A percentile compares a stretch with the other conserved stretches of the same genome.
These are phyloP conservation scores for Fusarium papillatum DNA, from an alignment of 2,329 filamentous ascomycete species.

Conservation along the genomic window DNA sequence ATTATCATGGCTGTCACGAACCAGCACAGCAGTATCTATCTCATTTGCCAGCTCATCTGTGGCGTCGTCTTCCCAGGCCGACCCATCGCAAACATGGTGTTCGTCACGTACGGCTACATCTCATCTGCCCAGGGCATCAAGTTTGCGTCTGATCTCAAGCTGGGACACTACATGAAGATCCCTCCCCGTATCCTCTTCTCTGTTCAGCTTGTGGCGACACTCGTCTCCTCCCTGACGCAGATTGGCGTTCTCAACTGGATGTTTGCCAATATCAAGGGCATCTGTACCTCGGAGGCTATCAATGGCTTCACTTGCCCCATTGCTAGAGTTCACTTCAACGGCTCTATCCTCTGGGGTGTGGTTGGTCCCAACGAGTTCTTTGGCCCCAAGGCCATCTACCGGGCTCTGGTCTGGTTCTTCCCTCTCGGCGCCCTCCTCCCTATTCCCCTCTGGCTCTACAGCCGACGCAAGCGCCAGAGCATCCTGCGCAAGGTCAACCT, in stretches of 20 bases:
- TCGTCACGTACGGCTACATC: conserved; percentile 92
- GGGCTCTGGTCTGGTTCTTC: conserved; percentile 85
- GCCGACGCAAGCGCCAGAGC: conserved; percentile 69
- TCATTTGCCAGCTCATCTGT: conserved; percentile 89
- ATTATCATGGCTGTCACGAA: conserved; percentile 96
- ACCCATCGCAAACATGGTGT: conserved; percentile 93
- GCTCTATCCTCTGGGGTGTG: conserved; percentile 90
- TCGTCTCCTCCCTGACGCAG: conserved; percentile 84
- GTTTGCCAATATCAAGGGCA: conserved; percentile 80
- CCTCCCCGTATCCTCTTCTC: conserved; percentile 83
- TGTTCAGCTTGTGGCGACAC: conserved; percentile 82
- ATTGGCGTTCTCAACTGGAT: conserved; percentile 93
- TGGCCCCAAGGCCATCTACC: conserved; percentile 80
- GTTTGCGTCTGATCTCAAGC: conserved; percentile 88
- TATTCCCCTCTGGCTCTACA: conserved; percentile 80
- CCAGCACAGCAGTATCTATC: conserved; percentile 87
- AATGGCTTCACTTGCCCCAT: conserved; percentile 92
- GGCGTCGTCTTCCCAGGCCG: conserved; percentile 86
- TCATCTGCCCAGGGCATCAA: conserved; percentile 91
- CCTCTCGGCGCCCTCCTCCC: conserved; percentile 82
- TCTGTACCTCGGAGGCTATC: conserved; percentile 85
- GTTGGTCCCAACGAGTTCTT: conserved; percentile 89
- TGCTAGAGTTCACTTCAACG: conserved; percentile 91
- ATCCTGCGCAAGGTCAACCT: conserved; percentile 84
- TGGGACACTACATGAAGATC: conserved; percentile 92